Base-by-base conservation (phyloP, 2,329 filamentous ascomycete species). In the Paracoccidioides brasiliensis region DNA sequence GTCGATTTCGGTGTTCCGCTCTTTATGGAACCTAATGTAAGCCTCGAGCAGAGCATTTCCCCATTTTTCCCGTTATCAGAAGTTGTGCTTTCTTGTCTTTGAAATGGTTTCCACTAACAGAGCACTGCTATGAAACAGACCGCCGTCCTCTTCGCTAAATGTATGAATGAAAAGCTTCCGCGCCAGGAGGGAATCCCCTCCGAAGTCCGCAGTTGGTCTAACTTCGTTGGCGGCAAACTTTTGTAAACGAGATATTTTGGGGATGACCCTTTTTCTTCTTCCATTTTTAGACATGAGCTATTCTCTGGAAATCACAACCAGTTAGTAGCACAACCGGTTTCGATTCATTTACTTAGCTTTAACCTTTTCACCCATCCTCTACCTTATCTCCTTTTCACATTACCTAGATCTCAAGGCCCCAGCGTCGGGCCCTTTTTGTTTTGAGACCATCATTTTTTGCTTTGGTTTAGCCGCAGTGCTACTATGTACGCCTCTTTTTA, bases 1-100 rank as follows among this genome's bases (percentile, higher is more conserved):
- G 93, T 98, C 56, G 93, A 98, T 75, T 98, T 98, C 71, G 91
- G 91, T 64, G 90, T 97, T 37, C 93, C 93, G 51, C 78, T 98
- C 56, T 97, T 98, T 73, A 96, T 96, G 90, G 91, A 97, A 77
- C 89, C 90, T 55, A 91, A 93, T 85, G 90, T 94, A 78, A 76
- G 82, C 2, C 22, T 55, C 32, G 42, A 38, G 8, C 42, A 37
- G 22, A 12, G 32, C 14, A 33, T 38, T 49, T 46, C 35, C 28
- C n/a, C 14, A 43, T 54, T 48, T 6, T 41, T 37, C 22, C 3
- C 32, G 14, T 14, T 44, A 32, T 37, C 38, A 37, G n/a, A n/a
- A 38, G 3, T 4, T 38, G 28, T 44, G 43, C 14, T 10, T 38
- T 37, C 6, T 4, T 41, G 12, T 22, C 22, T 41, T 52, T 53